These are phyloP conservation scores for Strigomonas oncopelti DNA, from an alignment of 208 protist species.

Conservation along the genomic window DNA sequence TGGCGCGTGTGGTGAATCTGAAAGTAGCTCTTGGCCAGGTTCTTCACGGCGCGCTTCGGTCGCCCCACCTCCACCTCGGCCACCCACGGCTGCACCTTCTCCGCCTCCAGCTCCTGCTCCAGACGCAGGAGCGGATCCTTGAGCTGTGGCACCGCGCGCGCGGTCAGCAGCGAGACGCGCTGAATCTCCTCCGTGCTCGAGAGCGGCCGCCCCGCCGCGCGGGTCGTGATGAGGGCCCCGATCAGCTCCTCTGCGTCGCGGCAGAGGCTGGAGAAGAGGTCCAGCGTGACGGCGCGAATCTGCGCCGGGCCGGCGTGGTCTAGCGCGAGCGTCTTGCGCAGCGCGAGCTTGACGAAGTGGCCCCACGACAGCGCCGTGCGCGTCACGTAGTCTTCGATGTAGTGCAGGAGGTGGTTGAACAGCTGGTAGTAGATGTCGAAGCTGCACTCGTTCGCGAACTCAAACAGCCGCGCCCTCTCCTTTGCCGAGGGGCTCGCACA, in stretches of 20 bases:
- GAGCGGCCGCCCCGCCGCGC: constrained; percentile 14
- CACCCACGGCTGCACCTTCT: neutral
- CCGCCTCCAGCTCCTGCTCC: constrained; percentile 9
- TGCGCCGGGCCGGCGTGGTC: constrained; percentile 17
- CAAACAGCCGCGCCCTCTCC: constrained; percentile 31
- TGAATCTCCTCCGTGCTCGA: constrained; percentile 25
- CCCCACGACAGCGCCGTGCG: constrained; percentile 52
- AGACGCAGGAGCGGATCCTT: constrained; percentile 18
- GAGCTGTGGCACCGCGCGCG: constrained; percentile 16
- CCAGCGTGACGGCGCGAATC: constrained; percentile 12
- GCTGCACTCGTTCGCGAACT: constrained; percentile 22
- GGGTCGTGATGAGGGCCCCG: constrained; percentile 26
- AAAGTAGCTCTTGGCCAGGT: constrained; percentile 55
- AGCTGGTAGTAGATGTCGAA: constrained; percentile 1
- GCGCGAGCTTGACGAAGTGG: constrained; percentile 35
- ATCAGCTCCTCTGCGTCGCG: constrained; percentile 34
- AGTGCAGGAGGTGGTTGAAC: neutral
- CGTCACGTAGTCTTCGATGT: constrained; percentile 16
- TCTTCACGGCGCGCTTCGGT: constrained; percentile 18
- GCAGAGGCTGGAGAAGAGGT: constrained; percentile 21
- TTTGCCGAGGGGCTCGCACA: constrained; percentile 16
- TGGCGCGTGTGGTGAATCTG: constrained; percentile 43
- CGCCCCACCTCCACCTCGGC: neutral
- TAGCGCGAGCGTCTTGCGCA: constrained; percentile 17
- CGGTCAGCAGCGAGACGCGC: constrained; percentile 1